Base-by-base conservation (phyloP, 1,284 basidiomycete species). In the Stygiomarasmius scandens region DNA sequence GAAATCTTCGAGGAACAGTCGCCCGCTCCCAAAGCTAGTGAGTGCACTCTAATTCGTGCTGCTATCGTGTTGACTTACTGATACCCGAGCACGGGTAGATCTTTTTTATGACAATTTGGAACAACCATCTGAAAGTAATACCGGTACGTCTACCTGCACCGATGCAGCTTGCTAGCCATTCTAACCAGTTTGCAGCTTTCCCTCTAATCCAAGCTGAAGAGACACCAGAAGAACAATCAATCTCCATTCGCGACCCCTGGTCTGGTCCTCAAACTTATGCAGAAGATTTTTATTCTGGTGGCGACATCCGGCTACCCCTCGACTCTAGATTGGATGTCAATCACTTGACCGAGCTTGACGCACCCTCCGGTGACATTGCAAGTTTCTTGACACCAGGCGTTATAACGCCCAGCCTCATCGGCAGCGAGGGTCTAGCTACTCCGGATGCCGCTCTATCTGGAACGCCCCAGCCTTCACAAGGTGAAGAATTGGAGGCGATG, bases 231-330 rank as follows among this genome's bases (percentile, higher is more conserved):
- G 20, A 27, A 11, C 61, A 59, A 52, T 38, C 53, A 27, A 16
- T 77, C 3, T 77, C 78, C 6, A 66, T 85, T 6, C 67, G 65
- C 11, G 81, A 85, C 65, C 78, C 77, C 16, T 85, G 83, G 83
- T 68, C 65, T 24, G 79, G 78, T 12, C 78, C 82, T 1, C 71
- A 70, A 36, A 77, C 69, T 2, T 84, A 77, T 62, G 82, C 83
- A 0, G 79, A 85, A 67, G 82, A 84, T 64, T 84, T 76, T 54
- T 77, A 76, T 58, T 67, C 75, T 20, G 73, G 74, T 22, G 76
- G 76, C 2, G 73, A 76, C 49, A 54, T 70, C 20, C 60, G 62
- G 25, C 54, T 54, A 22, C 38, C 38, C 5, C 38, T 19, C 4
- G 29, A 49, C 22, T 56, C 58, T 38, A 54, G 48, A 5, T 56